Evolutionary conservation across 2,329 filamentous ascomycete genomes (phyloP).

Genomic region (Camillea tinctor): DNA sequence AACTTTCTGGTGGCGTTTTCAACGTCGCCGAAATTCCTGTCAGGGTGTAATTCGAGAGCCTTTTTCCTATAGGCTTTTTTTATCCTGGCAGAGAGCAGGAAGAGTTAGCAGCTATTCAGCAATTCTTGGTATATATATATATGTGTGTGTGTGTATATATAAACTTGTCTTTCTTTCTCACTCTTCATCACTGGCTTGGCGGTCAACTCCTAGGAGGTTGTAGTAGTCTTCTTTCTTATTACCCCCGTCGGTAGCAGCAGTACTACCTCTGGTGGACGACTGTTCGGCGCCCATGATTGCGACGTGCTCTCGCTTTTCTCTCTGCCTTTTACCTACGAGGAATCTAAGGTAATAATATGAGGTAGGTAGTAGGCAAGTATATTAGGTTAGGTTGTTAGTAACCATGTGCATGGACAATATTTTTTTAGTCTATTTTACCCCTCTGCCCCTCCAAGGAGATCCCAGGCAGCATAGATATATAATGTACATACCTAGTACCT

Average conservation of each 20-base stretch:
- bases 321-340: not conserved
- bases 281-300: conserved; percentile 52
- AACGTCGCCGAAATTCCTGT: conserved; percentile 85
- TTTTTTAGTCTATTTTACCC: too few species aligned
- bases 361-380: too few species aligned
- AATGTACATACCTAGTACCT: too few species aligned
- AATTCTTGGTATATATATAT: not conserved
- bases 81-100: conserved; percentile 54
- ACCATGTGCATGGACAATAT: too few species aligned
- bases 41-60: conserved; percentile 90
- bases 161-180: conserved; percentile 38
- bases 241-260: conserved; percentile 26
- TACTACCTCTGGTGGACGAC: conserved; percentile 42
- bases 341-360: not conserved
- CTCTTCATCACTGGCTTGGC: conserved; percentile 78
- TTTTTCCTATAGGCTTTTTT: conserved; percentile 91
- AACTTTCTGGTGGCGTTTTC: conserved; percentile 83
- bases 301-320: conserved; percentile 1
- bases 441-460: too few species aligned
- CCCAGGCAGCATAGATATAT: too few species aligned
- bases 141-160: too few species aligned
- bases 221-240: conserved; percentile 75
- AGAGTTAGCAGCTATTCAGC: not conserved
- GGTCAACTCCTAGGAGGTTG: conserved; percentile 73
- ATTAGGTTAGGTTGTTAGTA: too few species aligned